Evolutionary conservation across 495 filamentous ascomycete species (phyloP).

Genomic region (Trichoderma erinaceum): DNA sequence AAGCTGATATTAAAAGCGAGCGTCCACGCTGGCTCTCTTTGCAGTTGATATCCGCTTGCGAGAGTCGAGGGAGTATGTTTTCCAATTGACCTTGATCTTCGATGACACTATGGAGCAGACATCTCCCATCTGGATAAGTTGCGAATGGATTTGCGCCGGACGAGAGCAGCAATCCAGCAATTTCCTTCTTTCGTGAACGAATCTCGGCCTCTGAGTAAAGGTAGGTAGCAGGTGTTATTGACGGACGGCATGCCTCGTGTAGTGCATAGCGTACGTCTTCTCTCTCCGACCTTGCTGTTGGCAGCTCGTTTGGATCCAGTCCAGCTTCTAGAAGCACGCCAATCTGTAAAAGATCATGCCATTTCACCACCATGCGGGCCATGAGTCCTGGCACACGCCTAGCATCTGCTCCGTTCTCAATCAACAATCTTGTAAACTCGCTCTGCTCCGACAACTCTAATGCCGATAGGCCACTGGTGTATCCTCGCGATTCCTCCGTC

Average conservation of each 20-base stretch:
- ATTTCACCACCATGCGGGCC: neutral
- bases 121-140: neutral
- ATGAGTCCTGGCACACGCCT: neutral
- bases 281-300: neutral
- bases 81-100: neutral
- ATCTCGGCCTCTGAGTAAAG: no score
- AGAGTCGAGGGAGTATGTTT: neutral
- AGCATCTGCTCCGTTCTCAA: constrained; percentile 2
- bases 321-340: neutral
- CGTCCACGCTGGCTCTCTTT: neutral
- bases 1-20: neutral
- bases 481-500: neutral
- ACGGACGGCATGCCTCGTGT: neutral
- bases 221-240: neutral
- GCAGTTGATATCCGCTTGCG: neutral
- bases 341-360: neutral
- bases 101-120: neutral
- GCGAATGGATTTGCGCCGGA: neutral
- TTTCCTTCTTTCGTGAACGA: neutral
- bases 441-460: neutral
- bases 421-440: neutral
- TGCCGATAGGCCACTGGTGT: neutral
- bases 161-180: neutral
- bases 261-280: neutral
- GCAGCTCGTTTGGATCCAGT: neutral